A percentile compares a stretch with the other conserved stretches of the same genome.
These are phyloP conservation scores for Teratosphaeria nubilosa DNA, from an alignment of 2,329 filamentous ascomycete genomes.

Conservation along the genomic window DNA sequence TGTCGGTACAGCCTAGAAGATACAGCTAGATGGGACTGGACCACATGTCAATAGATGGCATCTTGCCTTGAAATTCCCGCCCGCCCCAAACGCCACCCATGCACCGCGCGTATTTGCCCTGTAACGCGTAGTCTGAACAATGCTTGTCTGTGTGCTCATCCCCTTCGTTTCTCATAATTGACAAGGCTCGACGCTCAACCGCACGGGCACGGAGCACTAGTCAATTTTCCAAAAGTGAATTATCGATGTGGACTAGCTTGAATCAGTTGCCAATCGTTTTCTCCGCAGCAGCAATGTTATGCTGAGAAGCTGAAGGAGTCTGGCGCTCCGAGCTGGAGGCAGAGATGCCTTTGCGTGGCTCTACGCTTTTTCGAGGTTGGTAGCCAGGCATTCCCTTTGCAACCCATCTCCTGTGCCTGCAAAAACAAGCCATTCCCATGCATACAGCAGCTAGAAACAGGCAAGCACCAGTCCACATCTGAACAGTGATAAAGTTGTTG, in stretches of 20 bases:
- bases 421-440: constrained; percentile 26
- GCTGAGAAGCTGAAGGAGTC: neutral
- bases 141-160: neutral
- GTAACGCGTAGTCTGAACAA: neutral
- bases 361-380: neutral
- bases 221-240: neutral
- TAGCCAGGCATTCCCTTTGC: neutral
- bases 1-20: neutral
- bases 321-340: neutral
- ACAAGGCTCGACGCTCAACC: neutral
- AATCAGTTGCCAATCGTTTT: neutral
- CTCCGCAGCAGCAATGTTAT: neutral
- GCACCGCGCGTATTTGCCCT: neutral
- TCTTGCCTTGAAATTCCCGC: neutral
- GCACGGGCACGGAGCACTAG: neutral
- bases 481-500: constrained; percentile 34
- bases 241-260: neutral
- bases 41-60: neutral
- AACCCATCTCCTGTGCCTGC: neutral
- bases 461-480: constrained; percentile 37
- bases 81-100: neutral
- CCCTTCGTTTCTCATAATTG: neutral
- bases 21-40: neutral
- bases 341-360: neutral
- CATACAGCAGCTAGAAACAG: constrained; percentile 32